Conservation (phyloP, 2,329 filamentous ascomycete species). For the Mycosphaerella sp. region DNA sequence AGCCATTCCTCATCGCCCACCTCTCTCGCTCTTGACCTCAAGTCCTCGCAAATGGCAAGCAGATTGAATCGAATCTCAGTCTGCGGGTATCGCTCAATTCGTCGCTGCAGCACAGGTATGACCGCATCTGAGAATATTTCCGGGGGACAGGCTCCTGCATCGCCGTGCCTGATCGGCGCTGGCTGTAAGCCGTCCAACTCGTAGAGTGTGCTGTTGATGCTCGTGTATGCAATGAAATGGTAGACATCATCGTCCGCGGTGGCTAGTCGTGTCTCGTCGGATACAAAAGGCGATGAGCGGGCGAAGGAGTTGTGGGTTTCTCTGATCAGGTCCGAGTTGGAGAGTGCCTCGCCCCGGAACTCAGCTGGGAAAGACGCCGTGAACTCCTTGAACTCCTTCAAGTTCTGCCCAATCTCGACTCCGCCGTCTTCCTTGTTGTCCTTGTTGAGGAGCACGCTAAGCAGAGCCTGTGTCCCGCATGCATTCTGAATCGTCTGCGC, state of each 20-base stretch:
- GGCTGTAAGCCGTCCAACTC: constrained; percentile 94
- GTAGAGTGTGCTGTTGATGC: constrained; percentile 72
- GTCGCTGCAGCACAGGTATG: constrained; percentile 76
- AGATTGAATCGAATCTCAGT: constrained; percentile 94
- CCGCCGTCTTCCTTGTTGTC: constrained; percentile 35
- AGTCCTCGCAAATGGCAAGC: constrained; percentile 82
- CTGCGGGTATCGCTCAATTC: constrained; percentile 76
- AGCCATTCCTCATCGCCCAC: constrained; percentile 76
- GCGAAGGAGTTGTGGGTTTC: constrained; percentile 86
- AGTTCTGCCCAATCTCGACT: constrained; percentile 64
- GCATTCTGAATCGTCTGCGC: constrained; percentile 98
- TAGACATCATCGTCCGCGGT: constrained; percentile 83
- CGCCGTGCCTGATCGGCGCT: constrained; percentile 81
- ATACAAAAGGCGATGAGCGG: constrained; percentile 78
- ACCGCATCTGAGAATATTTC: constrained; percentile 71
- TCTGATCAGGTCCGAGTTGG: constrained; percentile 54
- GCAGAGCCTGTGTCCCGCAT: constrained; percentile 90
- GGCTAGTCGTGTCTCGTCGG: constrained; percentile 71
- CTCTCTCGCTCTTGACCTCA: constrained; percentile 68
- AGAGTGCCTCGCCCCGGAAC: constrained; percentile 62
- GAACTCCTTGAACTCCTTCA: constrained; percentile 80
- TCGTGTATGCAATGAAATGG: constrained; percentile 95
- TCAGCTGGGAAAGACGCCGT: constrained; percentile 69
- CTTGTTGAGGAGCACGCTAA: constrained; percentile 87
- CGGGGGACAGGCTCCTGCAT: constrained; percentile 57